Evolutionary conservation across 306 rosid species (phyloP).

Genomic region (Geum urbanum): DNA sequence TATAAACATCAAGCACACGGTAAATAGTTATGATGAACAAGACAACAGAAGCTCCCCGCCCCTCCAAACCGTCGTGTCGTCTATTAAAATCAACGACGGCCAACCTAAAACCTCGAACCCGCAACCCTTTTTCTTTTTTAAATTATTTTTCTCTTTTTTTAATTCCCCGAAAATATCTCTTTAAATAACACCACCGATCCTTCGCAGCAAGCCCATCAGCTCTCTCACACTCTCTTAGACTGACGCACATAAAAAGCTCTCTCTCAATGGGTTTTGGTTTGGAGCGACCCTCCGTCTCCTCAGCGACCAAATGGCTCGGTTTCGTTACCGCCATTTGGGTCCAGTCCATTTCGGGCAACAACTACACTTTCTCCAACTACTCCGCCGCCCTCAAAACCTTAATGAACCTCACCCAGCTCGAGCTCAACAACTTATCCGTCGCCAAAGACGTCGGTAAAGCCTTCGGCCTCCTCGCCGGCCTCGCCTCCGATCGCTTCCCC

Average conservation of each 20-base stretch:
- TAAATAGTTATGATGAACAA: neutral
- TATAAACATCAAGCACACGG: neutral
- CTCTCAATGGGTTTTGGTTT: constrained; percentile 37
- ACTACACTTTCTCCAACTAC: constrained; percentile 92
- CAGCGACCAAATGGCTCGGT: constrained; percentile 71
- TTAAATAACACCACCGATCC: neutral
- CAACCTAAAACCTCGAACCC: neutral
- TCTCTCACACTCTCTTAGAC: neutral
- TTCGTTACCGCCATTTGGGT: constrained; percentile 83
- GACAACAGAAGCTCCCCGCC: neutral
- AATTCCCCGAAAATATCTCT: neutral
- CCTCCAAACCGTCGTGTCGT: neutral
- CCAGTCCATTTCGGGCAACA: constrained; percentile 88
- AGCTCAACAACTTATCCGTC: constrained; percentile 80
- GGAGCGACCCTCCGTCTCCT: constrained; percentile 19
- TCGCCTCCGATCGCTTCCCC: constrained; percentile 68
- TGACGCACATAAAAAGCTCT: neutral
- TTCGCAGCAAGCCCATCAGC: neutral
- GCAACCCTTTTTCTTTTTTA: neutral
- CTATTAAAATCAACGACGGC: neutral
- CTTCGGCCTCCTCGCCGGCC: constrained; percentile 74
- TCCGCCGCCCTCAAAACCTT: constrained; percentile 74
- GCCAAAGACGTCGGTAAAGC: constrained; percentile 86
- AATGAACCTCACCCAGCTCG: constrained; percentile 66
- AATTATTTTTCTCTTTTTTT: neutral